Evolutionary conservation across 257 asterid genomes (phyloP).

Genomic region (Voacanga thouarsii): DNA sequence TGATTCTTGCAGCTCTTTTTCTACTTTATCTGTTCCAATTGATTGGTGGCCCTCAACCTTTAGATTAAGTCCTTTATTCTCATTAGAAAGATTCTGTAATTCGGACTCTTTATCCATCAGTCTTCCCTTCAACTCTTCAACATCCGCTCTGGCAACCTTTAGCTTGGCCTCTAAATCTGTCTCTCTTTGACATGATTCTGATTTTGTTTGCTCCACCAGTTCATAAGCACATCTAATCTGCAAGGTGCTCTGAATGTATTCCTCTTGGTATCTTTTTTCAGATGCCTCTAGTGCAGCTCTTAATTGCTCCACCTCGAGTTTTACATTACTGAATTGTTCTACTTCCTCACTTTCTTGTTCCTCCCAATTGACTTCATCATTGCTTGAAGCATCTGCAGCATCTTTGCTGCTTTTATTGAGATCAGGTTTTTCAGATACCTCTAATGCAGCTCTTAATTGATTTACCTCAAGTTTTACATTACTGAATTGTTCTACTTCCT

Average conservation of each 20-base stretch:
- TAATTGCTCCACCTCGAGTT: conserved; percentile 42
- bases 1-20: conserved; percentile 28
- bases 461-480: conserved; percentile 39
- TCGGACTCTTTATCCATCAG: conserved; percentile 39
- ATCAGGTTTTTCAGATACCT: conserved; percentile 51
- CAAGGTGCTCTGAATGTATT: conserved; percentile 54
- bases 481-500: conserved; percentile 22
- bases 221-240: conserved; percentile 64
- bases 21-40: conserved; percentile 25
- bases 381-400: conserved; percentile 19
- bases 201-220: conserved; percentile 51
- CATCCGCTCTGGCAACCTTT: conserved; percentile 36
- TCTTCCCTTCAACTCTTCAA: conserved; percentile 44
- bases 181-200: conserved; percentile 42
- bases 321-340: conserved; percentile 21
- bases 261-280: conserved; percentile 61
- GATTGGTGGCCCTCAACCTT: conserved; percentile 23
- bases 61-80: conserved; percentile 23
- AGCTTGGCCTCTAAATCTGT: conserved; percentile 52
- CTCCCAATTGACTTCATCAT: conserved; percentile 9
- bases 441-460: conserved; percentile 53
- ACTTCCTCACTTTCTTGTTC: conserved; percentile 21
- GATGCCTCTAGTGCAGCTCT: conserved; percentile 65
- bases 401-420: not conserved
- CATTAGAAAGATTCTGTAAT: conserved; percentile 20